Evolutionary conservation across 2,329 filamentous ascomycete species (phyloP).

Genomic region (Diplodia corticola): DNA sequence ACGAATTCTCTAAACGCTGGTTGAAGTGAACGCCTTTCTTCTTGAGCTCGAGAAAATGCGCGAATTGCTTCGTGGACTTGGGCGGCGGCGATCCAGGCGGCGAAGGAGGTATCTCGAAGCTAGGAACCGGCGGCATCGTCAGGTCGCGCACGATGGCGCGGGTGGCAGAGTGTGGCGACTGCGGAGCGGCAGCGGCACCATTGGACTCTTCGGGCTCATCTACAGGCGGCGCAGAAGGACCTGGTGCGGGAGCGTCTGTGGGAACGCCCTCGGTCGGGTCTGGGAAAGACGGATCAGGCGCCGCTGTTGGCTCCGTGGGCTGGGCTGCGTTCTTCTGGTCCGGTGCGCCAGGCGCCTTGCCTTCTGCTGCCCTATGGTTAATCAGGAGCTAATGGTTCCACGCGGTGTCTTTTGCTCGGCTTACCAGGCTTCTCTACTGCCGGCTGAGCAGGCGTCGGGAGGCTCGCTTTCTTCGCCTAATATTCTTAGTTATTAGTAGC

Average conservation of each 20-base stretch:
- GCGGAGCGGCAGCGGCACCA: constrained; percentile 31
- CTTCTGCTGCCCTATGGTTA: constrained; percentile 3
- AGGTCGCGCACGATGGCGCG: constrained; percentile 68
- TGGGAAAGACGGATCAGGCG: constrained; percentile 1
- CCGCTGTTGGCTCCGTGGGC: neutral
- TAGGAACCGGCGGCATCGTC: constrained; percentile 70
- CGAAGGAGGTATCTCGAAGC: constrained; percentile 73
- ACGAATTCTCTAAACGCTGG: constrained; percentile 65
- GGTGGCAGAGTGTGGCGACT: constrained; percentile 67
- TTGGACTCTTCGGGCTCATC: constrained; percentile 25
- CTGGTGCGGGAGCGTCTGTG: constrained; percentile 21
- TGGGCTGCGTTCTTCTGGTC: neutral
- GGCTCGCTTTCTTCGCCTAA: constrained; percentile 23
- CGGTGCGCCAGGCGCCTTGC: neutral
- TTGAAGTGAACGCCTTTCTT: constrained; percentile 78
- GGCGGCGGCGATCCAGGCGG: constrained; percentile 59
- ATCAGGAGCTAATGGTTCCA: neutral
- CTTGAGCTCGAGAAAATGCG: constrained; percentile 75
- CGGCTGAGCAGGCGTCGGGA: constrained; percentile 1
- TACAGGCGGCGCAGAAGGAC: constrained; percentile 28
- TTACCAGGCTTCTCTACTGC: constrained; percentile 26
- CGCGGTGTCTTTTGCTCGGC: neutral
- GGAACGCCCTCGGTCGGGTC: neutral
- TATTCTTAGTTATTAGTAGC: constrained; percentile 46
- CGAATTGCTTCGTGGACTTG: constrained; percentile 64